These are phyloP conservation scores for Ogataea hybrid DNA, from an alignment of 1,139 yeast species.

Conservation along the genomic window DNA sequence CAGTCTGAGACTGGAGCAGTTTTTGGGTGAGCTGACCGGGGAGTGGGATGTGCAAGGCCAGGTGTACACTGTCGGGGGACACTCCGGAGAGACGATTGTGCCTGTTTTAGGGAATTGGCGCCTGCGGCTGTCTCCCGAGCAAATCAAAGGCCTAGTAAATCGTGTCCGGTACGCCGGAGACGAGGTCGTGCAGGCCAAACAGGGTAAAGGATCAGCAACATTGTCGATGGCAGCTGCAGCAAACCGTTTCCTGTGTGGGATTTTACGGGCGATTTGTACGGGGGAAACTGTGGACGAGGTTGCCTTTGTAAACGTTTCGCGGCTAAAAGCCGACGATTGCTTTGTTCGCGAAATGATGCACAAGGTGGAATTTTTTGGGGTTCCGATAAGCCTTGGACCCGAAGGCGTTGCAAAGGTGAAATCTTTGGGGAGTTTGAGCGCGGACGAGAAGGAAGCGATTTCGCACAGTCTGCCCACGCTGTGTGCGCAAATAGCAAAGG, in stretches of 20 bases:
- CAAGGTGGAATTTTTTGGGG: conserved; percentile 49
- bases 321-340: conserved; percentile 34
- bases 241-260: conserved; percentile 65
- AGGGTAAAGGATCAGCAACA: conserved; percentile 94
- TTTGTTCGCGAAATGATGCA: conserved; percentile 36
- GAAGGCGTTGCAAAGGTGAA: conserved; percentile 53
- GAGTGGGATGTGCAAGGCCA: not conserved
- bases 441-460: conserved; percentile 46
- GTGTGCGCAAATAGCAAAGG: conserved; percentile 56
- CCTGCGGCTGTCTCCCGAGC: conserved; percentile 52
- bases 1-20: conserved; percentile 67
- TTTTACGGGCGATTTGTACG: conserved; percentile 54
- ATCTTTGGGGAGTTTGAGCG: conserved; percentile 43
- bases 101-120: conserved; percentile 69
- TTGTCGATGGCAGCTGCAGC: conserved; percentile 97
- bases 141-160: conserved; percentile 67
- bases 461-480: conserved; percentile 39
- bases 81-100: conserved; percentile 92
- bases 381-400: conserved; percentile 57
- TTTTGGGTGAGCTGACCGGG: conserved; percentile 40
- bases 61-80: conserved; percentile 79
- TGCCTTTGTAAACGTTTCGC: conserved; percentile 41
- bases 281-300: conserved; percentile 48
- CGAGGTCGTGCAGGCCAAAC: conserved; percentile 93
- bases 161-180: conserved; percentile 97